Percentiles rank a stretch among this genome's conserved stretches.
Evolutionary conservation across 208 protist genomes (phyloP).

Genomic region (Acanthamoeba sp.): DNA sequence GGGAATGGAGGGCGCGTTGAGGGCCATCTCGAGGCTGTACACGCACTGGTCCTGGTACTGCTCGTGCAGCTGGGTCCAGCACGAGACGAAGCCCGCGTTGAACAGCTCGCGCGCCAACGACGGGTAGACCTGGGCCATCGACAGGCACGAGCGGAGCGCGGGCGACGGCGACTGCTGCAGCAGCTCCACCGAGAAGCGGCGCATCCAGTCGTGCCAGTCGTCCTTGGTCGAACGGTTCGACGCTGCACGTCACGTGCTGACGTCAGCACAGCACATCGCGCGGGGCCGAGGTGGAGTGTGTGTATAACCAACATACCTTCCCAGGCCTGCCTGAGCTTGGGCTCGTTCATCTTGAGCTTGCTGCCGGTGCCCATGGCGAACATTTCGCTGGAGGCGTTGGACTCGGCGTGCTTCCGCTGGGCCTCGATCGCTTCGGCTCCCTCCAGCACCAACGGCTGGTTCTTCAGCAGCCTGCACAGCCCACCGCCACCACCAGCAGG

Average conservation of each 20-base stretch:
- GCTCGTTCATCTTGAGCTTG: slow-evolving; percentile 84
- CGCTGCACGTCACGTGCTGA: not conserved
- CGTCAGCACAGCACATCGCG: slow-evolving; percentile 53
- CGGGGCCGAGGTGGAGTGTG: no score
- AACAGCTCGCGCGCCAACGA: slow-evolving; percentile 93
- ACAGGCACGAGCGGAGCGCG: slow-evolving; percentile 91
- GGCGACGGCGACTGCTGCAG: slow-evolving; percentile 93
- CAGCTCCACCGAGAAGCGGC: slow-evolving; percentile 92
- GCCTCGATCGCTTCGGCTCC: not conserved
- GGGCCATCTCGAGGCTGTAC: slow-evolving; percentile 74
- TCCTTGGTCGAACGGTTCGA: slow-evolving; percentile 29
- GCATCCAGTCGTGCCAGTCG: slow-evolving; percentile 91
- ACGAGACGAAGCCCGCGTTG: slow-evolving; percentile 94
- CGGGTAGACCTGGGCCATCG: slow-evolving; percentile 90
- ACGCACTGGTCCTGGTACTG: slow-evolving; percentile 80
- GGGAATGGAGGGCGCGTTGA: slow-evolving; percentile 81
- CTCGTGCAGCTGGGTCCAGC: slow-evolving; percentile 93
- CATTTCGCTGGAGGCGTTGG: not conserved
- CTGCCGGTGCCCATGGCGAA: slow-evolving; percentile 16
- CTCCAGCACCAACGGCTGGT: slow-evolving; percentile 79
- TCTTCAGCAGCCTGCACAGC: slow-evolving; percentile 75
- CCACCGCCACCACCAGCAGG: not conserved
- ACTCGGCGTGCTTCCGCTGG: slow-evolving; percentile 13
- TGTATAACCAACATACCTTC: slow-evolving; percentile 21
- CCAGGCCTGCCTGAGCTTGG: slow-evolving; percentile 90